Base-by-base conservation (phyloP, 2,329 filamentous ascomycete species). In the Alternaria sp. region DNA sequence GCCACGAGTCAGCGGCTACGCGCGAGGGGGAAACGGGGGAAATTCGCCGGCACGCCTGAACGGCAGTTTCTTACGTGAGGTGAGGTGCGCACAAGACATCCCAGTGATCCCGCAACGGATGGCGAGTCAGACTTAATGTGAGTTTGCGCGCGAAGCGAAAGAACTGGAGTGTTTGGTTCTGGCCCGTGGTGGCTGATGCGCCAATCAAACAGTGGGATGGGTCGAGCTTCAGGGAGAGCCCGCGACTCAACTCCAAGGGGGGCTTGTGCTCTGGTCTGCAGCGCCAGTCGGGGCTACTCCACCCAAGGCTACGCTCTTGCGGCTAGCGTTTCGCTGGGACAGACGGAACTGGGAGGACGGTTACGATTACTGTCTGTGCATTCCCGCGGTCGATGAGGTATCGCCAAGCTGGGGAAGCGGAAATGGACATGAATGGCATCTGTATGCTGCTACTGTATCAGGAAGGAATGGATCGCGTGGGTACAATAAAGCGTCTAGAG, bases 351-450 rank as follows among this genome's bases (percentile, higher is more conserved):
- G 36, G 36, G 36, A 52, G 50, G 60, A 62, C 60, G 60, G 60
- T 43, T 54, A 50, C 60, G 55, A 57, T 43, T 28, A 32, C 50
- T 59, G 53, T 60, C 65, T 53, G 61, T 67, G 63, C 63, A 45
- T 58, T 59, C 59, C 63, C 62, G 62, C 46, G 17, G 40, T 50
- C 59, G 56, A 65, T 59, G 62, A 62, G 57, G 65, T 57, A 62
- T 60, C 59, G 65, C 65, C 62, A 67, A 67, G 62, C 46, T 57
- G 65, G 65, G 65, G 65, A 67, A 59, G 57, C 65, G 65, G 65
- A 65, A 59, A 25, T 40, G 17, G 49, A 28, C 25, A 61, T 61
- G 49, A 59, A 53, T 19, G 25, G 40, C 17, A 28, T 21, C 25
- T 49, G 45, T 32, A 44, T 11, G 44, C 43, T 19, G 25, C 53